Conservation (phyloP, 495 filamentous ascomycete species). For the Hypoxylon cercidicola region DNA sequence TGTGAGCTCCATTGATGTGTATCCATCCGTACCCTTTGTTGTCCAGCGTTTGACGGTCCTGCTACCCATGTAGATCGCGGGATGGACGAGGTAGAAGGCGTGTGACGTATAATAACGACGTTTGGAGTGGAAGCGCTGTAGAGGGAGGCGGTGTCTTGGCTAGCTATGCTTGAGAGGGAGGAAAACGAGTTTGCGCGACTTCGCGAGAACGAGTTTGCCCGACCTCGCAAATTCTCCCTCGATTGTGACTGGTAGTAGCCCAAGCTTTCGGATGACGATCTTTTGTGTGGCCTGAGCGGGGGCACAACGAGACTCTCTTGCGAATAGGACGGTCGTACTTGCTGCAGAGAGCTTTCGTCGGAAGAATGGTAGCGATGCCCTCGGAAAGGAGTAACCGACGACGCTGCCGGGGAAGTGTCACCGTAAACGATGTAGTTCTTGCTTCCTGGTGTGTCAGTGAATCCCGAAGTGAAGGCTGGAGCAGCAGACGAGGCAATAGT, state of each 20-base stretch:
- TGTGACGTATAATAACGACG: constrained; percentile 37
- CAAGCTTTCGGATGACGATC: constrained; percentile 56
- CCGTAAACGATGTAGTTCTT: constrained; percentile 60
- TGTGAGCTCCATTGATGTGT: constrained; percentile 76
- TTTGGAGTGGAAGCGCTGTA: constrained; percentile 42
- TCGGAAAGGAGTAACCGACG: constrained; percentile 38
- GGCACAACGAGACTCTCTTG: constrained; percentile 65
- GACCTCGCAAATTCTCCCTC: constrained; percentile 58
- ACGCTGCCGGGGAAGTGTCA: constrained; percentile 53
- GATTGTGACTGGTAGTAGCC: constrained; percentile 61
- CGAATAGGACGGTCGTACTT: constrained; percentile 58
- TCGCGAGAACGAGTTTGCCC: constrained; percentile 59
- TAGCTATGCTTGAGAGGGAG: constrained; percentile 60
- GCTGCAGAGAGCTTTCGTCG: constrained; percentile 42
- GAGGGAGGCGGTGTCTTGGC: constrained; percentile 55
- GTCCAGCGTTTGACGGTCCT: constrained; percentile 27
- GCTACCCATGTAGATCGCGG: constrained; percentile 43
- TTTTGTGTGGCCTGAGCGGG: constrained; percentile 56
- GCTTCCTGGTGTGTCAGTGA: constrained; percentile 38
- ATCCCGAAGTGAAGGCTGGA: constrained; percentile 18
- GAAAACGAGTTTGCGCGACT: no score
- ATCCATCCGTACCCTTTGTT: constrained; percentile 43
- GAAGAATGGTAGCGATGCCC: constrained; percentile 37
- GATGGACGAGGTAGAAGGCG: constrained; percentile 41
- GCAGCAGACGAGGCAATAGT: constrained; percentile 39